Evolutionary conservation across 106 monocot genomes (phyloP).

Genomic region (Amphibolis antarctica): DNA sequence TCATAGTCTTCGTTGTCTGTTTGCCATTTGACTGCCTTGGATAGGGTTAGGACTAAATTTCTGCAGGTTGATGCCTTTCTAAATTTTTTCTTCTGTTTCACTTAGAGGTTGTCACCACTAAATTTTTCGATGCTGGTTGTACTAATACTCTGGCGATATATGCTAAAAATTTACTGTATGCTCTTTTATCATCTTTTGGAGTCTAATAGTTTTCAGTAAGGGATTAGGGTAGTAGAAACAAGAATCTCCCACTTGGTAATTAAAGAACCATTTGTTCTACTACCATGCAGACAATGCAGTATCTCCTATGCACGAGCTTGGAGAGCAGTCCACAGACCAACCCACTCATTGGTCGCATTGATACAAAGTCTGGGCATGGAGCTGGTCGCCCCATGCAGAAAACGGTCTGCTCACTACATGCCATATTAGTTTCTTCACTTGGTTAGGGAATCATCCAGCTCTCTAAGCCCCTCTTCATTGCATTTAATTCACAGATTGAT

Average conservation of each 20-base stretch:
- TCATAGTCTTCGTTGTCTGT: background rate
- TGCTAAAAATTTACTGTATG: too few relatives aligned
- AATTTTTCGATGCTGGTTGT: background rate
- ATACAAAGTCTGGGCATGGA: conserved; percentile 79
- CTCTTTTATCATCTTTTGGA: too few relatives aligned
- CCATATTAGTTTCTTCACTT: background rate
- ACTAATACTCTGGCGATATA: background rate
- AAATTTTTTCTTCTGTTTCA: background rate
- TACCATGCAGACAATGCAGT: conserved; percentile 62
- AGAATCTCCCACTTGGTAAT: background rate
- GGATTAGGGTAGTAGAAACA: too few relatives aligned
- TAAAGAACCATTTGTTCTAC: background rate
- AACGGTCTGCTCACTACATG: conserved; percentile 31
- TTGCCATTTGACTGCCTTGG: background rate
- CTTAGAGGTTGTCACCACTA: background rate
- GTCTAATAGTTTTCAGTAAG: too few relatives aligned
- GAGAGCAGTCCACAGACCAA: conserved; percentile 67
- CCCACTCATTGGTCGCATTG: conserved; percentile 78
- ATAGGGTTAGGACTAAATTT: background rate
- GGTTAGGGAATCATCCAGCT: background rate
- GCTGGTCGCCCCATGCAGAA: conserved; percentile 68
- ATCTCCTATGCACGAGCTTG: conserved; percentile 59
- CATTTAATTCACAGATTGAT: conserved; percentile 37
- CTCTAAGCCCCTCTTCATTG: background rate
- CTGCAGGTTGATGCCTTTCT: background rate